Evolutionary conservation across 441 rosid genomes (phyloP).

Genomic region (Brassica balearica): DNA sequence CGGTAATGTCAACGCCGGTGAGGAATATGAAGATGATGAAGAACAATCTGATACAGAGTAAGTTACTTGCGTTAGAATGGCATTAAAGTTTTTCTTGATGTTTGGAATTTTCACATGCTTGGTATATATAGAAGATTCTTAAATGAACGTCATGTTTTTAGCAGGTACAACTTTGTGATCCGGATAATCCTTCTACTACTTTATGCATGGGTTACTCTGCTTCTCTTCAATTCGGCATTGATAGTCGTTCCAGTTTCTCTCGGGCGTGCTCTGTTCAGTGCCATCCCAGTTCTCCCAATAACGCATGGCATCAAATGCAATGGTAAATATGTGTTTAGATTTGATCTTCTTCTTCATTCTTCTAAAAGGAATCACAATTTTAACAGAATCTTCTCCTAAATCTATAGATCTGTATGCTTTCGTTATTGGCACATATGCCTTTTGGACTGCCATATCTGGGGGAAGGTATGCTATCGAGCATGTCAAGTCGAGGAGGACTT

Average conservation of each 20-base stretch:
- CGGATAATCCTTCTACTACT: constrained; percentile 85
- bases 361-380: neutral
- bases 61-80: constrained; percentile 15
- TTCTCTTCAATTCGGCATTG: constrained; percentile 87
- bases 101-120: neutral
- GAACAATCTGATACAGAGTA: constrained; percentile 92
- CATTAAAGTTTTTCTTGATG: neutral
- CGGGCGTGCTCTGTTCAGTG: constrained; percentile 89
- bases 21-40: constrained; percentile 71
- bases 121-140: neutral
- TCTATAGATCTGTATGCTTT: constrained; percentile 89
- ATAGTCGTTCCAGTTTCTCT: constrained; percentile 89
- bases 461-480: constrained; percentile 84
- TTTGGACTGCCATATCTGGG: constrained; percentile 92
- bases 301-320: constrained; percentile 99
- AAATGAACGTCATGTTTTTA: constrained; percentile 39
- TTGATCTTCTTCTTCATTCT: neutral
- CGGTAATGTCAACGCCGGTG: constrained; percentile 52
- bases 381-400: constrained; percentile 30
- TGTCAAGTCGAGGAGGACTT: constrained; percentile 72
- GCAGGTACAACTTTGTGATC: constrained; percentile 89
- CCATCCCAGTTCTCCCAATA: constrained; percentile 92
- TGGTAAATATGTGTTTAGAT: constrained; percentile 54
- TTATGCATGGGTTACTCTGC: constrained; percentile 97
- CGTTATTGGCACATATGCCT: constrained; percentile 89